A percentile compares a stretch with the other conserved stretches of the same genome.
Evolutionary conservation across 768 basidiomycete genomes (phyloP).

Genomic region (Pisolithus albus): DNA sequence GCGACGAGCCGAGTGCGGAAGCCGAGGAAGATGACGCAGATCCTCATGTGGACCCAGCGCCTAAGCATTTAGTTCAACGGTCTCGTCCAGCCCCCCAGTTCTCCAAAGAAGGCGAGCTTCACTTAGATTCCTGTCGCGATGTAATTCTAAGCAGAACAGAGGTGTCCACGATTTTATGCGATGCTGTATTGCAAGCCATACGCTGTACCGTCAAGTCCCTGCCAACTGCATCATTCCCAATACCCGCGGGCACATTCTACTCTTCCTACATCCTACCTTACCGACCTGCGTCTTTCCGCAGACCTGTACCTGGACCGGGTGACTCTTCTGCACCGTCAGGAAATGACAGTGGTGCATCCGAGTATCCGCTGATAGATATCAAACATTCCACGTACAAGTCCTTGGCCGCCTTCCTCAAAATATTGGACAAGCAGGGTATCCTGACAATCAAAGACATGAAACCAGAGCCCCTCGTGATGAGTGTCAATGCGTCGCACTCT

Average conservation of each 20-base stretch:
- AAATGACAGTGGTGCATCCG: constrained; percentile 19
- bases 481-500: constrained; percentile 51
- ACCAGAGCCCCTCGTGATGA: constrained; percentile 48
- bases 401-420: constrained; percentile 72
- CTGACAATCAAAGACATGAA: constrained; percentile 60
- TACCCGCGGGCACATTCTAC: constrained; percentile 71
- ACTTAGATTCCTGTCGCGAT: neutral
- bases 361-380: constrained; percentile 52
- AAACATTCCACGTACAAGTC: constrained; percentile 79
- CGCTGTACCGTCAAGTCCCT: constrained; percentile 39
- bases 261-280: constrained; percentile 70
- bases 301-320: constrained; percentile 3
- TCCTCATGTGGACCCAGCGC: constrained; percentile 7
- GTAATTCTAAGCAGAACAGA: constrained; percentile 12
- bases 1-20: constrained; percentile 1
- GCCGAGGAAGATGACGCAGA: constrained; percentile 1
- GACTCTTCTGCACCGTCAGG: constrained; percentile 6
- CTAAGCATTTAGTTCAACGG: constrained; percentile 1
- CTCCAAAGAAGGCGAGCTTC: constrained; percentile 24
- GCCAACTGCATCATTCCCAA: constrained; percentile 57
- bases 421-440: constrained; percentile 65
- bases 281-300: constrained; percentile 54
- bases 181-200: constrained; percentile 62
- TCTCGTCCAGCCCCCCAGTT: constrained; percentile 10
- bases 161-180: constrained; percentile 41